phyloP scores from a whole-genome alignment of 2,329 filamentous ascomycete genomes.

The Aspergillus bombycis region DNA sequence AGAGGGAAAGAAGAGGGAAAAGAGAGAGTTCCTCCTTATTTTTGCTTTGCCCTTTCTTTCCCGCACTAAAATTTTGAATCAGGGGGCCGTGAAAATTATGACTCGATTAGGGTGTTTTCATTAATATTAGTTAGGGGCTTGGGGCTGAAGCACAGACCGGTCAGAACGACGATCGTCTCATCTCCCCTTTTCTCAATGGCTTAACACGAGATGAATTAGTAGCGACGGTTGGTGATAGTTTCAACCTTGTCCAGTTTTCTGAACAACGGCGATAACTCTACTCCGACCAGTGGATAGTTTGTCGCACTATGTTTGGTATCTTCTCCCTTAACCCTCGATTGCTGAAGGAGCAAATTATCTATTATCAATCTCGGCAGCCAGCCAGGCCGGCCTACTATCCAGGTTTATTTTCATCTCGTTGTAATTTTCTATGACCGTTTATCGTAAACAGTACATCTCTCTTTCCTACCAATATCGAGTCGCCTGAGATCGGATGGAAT shows the following conservation, averaged over 20 bases:
- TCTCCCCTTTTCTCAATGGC: conserved; percentile 3
- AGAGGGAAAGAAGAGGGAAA: background rate
- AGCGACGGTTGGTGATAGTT: background rate
- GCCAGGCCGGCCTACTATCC: too few relatives aligned
- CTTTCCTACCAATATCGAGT: too few relatives aligned
- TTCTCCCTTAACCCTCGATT: background rate
- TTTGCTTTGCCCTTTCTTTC: background rate
- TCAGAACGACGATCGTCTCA: background rate
- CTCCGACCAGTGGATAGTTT: background rate
- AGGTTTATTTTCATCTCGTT: background rate
- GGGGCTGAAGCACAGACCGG: conserved; percentile 3
- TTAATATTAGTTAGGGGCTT: conserved; percentile 6
- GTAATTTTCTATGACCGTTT: too few relatives aligned
- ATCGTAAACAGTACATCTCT: too few relatives aligned
- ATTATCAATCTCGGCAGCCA: background rate
- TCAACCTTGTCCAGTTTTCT: background rate
- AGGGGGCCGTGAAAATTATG: conserved; percentile 1
- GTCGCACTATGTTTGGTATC: background rate
- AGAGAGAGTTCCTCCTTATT: background rate
- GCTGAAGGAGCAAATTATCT: background rate
- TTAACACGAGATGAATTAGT: background rate
- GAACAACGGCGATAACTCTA: background rate
- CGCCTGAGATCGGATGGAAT: background rate
- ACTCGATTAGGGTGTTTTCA: conserved; percentile 1
- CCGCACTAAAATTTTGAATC: conserved; percentile 2